Conservation (phyloP, 139 green algal genomes). For the Chlorella vulgaris region DNA sequence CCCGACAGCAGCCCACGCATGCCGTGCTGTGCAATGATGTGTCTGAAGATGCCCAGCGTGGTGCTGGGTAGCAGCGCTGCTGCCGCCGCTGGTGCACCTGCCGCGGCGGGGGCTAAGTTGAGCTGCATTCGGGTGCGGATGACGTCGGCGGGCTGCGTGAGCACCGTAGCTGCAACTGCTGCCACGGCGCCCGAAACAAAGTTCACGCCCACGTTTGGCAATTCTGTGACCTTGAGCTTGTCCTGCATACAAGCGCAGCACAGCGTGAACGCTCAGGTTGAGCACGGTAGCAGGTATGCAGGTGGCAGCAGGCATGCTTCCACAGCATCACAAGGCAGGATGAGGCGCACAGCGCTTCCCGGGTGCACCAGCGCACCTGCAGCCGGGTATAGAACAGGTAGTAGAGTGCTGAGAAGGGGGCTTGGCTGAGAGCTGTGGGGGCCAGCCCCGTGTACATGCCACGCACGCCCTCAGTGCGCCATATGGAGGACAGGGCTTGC, state of each 20-base stretch:
- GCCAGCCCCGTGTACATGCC: constrained; percentile 77
- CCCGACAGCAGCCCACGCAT: constrained; percentile 48
- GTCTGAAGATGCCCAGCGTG: constrained; percentile 14
- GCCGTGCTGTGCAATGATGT: constrained; percentile 33
- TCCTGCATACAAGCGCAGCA: constrained; percentile 39
- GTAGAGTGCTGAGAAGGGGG: constrained; percentile 94
- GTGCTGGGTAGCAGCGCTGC: not conserved
- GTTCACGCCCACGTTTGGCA: constrained; percentile 58
- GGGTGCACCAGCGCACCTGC: not conserved
- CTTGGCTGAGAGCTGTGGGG: constrained; percentile 87
- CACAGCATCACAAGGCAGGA: constrained; percentile 8
- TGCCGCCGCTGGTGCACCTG: not conserved
- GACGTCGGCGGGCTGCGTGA: constrained; percentile 89
- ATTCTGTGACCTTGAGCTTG: constrained; percentile 11
- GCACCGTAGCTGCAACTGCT: constrained; percentile 77
- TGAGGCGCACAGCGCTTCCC: not conserved
- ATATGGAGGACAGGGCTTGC: constrained; percentile 68
- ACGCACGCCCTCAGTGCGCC: constrained; percentile 54
- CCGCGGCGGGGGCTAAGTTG: constrained; percentile 24
- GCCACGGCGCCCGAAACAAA: constrained; percentile 72
- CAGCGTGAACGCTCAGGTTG: too few species aligned
- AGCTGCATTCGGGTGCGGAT: constrained; percentile 86
- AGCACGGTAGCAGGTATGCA: too few species aligned
- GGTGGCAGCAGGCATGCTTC: not conserved
- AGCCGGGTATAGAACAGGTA: constrained; percentile 91